Base-by-base conservation (phyloP, 305 asterid species). In the Coffea humblotiana region DNA sequence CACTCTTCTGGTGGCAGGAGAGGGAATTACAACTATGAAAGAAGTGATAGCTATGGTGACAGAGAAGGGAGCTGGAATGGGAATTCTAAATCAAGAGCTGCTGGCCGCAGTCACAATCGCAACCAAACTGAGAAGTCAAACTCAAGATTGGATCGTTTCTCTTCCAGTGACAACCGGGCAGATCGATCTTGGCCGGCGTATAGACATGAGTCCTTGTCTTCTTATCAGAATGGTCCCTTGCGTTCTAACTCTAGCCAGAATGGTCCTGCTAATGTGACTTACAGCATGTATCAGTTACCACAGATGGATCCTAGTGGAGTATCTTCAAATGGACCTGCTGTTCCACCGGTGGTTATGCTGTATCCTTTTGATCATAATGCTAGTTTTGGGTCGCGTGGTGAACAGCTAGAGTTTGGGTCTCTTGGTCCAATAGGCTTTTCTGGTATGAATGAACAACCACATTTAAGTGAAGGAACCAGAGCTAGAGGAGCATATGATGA, bases 401-500 rank as follows among this genome's bases (percentile, higher is more conserved):
- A 96, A 75, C 98, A 89, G 86, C 94, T 92, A 63, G 99, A 96
- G 88, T 96, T 94, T 84, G 98, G 97, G 77, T 88, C 99, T 56
- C 82, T 96, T 15, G 97, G 98, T 79, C 91, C 92, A 29, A 88
- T 83, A 61, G 97, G 92, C 76, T 87, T 91, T 73, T 84, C 97
- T 35, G 93, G 90, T 67, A 45, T 71, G 43, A 90, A 82, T 77
- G 98, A 92, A 76, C 95, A 87, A 74, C 80, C 89, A 58, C 97
- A 87, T 85, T 79, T 83, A 76, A 85, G 88, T 77, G 97, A 91
- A 73, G 97, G 91, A 82, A 80, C 79, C 78, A 91, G 83, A 79
- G 78, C 85, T 54, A 84, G 91, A 83, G 87, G 83, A 75, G 84
- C 87, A 70, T 88, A 86, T 60, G 95, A 93, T 85, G 94, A 92